Conservation (phyloP, 352 stramenopile species). For the Globisporangium spinosum region DNA sequence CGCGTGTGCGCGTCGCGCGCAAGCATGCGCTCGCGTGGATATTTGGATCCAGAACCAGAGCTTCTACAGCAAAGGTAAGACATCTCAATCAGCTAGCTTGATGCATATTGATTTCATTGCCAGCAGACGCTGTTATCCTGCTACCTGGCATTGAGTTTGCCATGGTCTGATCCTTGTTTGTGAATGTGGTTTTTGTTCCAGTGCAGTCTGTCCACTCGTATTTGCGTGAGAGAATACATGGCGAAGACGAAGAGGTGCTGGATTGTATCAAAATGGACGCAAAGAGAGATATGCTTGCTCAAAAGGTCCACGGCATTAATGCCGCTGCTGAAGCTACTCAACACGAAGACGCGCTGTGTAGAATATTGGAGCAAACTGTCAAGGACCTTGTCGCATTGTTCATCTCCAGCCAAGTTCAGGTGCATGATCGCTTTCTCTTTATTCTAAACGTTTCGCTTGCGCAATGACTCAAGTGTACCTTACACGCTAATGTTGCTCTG, state of each 20-base stretch:
- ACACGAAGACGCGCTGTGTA: neutral
- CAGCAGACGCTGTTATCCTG: neutral
- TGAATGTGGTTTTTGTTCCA: slow-evolving; percentile 16
- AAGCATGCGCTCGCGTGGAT: slow-evolving; percentile 10
- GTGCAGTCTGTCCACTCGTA: slow-evolving; percentile 28
- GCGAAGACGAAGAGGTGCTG: slow-evolving; percentile 12
- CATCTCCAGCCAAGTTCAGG: slow-evolving; percentile 10
- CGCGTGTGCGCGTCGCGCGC: slow-evolving; percentile 4
- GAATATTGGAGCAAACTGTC: neutral
- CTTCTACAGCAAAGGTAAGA: slow-evolving; percentile 11
- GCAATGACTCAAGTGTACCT: neutral
- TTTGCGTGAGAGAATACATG: slow-evolving; percentile 11
- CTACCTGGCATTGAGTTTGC: neutral
- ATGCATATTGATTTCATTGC: neutral
- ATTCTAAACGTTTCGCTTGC: too few relatives aligned
- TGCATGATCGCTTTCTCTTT: neutral
- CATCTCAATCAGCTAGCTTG: neutral
- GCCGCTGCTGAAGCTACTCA: slow-evolving; percentile 11
- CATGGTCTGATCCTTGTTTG: neutral
- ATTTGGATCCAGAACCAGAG: slow-evolving; percentile 2
- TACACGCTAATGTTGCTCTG: neutral
- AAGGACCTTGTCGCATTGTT: slow-evolving; percentile 9
- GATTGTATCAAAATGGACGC: neutral
- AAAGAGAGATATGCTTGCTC: neutral
- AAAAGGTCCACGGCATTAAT: neutral